These are phyloP conservation scores for Oryza rufipogon DNA, from an alignment of 176 grass and related monocot species.

Conservation along the genomic window DNA sequence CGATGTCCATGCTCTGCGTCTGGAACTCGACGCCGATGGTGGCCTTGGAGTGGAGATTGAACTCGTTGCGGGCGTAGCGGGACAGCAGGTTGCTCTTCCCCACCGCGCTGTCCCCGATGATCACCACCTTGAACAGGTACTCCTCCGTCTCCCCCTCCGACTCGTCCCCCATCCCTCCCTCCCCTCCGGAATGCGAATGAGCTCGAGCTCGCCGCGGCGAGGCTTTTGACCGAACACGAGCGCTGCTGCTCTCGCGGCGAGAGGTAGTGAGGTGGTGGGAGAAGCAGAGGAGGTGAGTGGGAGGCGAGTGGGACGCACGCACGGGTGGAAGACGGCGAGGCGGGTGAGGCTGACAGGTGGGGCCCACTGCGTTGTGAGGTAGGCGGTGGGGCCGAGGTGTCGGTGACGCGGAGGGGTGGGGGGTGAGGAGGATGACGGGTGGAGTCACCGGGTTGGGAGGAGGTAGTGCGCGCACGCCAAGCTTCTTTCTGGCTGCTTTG, in stretches of 20 bases:
- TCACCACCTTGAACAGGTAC: slow-evolving; percentile 79
- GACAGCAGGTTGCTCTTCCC: slow-evolving; percentile 71
- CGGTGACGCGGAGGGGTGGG: too few species aligned
- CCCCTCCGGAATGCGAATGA: neutral
- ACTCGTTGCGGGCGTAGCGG: slow-evolving; percentile 70
- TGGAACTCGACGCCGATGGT: slow-evolving; percentile 81
- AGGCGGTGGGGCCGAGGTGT: too few species aligned
- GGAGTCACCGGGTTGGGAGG: neutral
- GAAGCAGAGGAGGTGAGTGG: neutral
- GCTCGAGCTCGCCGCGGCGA: slow-evolving; percentile 15
- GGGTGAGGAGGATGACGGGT: neutral
- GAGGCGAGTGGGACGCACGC: slow-evolving; percentile 34
- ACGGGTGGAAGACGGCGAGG: too few species aligned
- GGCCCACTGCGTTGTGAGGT: neutral
- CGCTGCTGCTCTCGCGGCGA: neutral
- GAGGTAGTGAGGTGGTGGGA: slow-evolving; percentile 27
- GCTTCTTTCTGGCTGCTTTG: neutral
- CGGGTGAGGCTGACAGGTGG: neutral
- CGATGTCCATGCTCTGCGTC: slow-evolving; percentile 68
- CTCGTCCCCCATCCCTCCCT: slow-evolving; percentile 44
- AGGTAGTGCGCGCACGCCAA: slow-evolving; percentile 1
- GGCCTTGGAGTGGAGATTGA: slow-evolving; percentile 74
- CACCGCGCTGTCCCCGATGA: slow-evolving; percentile 73
- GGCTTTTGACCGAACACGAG: slow-evolving; percentile 42
- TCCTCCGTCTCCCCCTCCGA: slow-evolving; percentile 67